These are phyloP conservation scores for Sordariomycetes sp. DNA, from an alignment of 2,329 filamentous ascomycete genomes.

Conservation along the genomic window DNA sequence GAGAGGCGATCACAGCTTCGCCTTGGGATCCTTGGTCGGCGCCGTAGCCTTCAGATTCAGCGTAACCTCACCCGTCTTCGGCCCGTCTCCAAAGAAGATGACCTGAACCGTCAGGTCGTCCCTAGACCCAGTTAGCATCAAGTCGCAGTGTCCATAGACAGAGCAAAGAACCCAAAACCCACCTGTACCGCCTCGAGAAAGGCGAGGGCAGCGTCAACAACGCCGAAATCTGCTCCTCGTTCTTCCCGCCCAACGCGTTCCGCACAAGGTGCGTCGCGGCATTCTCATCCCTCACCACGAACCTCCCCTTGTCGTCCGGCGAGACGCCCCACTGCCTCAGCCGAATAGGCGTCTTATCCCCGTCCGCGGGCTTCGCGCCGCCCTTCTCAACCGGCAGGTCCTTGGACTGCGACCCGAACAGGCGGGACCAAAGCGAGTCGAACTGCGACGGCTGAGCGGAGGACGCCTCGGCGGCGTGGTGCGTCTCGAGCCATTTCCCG, in stretches of 20 bases:
- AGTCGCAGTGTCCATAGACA: background rate
- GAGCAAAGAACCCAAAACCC: conserved; percentile 8
- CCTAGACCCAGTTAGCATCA: conserved; percentile 24
- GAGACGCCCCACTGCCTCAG: conserved; percentile 84
- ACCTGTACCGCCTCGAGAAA: conserved; percentile 85
- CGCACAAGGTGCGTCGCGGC: conserved; percentile 90
- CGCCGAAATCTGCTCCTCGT: conserved; percentile 86
- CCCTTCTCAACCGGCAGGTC: conserved; percentile 53
- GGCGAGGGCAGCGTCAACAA: conserved; percentile 83
- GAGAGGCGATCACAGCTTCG: conserved; percentile 21
- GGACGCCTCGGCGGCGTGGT: conserved; percentile 36
- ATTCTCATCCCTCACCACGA: conserved; percentile 90
- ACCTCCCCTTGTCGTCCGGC: conserved; percentile 61
- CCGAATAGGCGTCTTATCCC: conserved; percentile 78
- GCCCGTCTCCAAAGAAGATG: conserved; percentile 87
- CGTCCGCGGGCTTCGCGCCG: conserved; percentile 57
- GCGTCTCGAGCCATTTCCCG: conserved; percentile 87
- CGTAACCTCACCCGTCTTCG: conserved; percentile 63
- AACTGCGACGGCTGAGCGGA: conserved; percentile 47
- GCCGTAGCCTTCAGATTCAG: conserved; percentile 78
- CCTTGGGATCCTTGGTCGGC: conserved; percentile 16
- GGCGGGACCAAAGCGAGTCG: conserved; percentile 46
- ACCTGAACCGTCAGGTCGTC: conserved; percentile 96
- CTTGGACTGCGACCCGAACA: conserved; percentile 30
- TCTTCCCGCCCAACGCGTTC: conserved; percentile 86